Conservation (phyloP, 805 yeast species). For the Starmera amethionina region DNA sequence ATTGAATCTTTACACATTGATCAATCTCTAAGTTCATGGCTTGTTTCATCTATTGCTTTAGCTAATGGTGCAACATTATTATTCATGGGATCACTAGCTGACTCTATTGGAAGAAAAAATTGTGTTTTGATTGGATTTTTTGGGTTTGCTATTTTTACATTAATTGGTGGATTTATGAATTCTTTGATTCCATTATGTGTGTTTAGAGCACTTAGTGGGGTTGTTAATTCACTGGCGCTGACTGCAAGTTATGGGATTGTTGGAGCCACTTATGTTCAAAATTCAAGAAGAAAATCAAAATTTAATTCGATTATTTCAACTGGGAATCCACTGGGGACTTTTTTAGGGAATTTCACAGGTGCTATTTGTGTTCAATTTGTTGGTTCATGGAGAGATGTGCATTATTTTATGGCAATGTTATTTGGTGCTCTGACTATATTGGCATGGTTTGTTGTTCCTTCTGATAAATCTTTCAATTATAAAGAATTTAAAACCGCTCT, state of each 20-base stretch:
- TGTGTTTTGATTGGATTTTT: constrained; percentile 26
- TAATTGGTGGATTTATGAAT: constrained; percentile 29
- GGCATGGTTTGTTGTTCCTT: neutral
- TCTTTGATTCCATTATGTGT: constrained; percentile 27
- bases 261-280: constrained; percentile 27
- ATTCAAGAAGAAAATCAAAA: constrained; percentile 30
- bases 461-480: neutral
- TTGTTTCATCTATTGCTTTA: constrained; percentile 27
- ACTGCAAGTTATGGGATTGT: constrained; percentile 40
- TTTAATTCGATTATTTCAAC: constrained; percentile 33
- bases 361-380: constrained; percentile 32
- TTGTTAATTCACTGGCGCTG: constrained; percentile 31
- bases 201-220: constrained; percentile 36
- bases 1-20: neutral
- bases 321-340: constrained; percentile 40
- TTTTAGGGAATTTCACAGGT: constrained; percentile 31
- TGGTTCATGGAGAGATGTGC: constrained; percentile 30
- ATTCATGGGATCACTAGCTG: constrained; percentile 37
- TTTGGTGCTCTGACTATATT: constrained; percentile 17
- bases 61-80: constrained; percentile 34
- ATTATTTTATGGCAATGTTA: constrained; percentile 30
- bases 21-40: constrained; percentile 23
- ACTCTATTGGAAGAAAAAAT: constrained; percentile 34
- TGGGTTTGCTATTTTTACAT: constrained; percentile 21
- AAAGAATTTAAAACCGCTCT: constrained; percentile 7